Base-by-base conservation (phyloP, 257 asterid species). In the Nicotiana otophora region DNA sequence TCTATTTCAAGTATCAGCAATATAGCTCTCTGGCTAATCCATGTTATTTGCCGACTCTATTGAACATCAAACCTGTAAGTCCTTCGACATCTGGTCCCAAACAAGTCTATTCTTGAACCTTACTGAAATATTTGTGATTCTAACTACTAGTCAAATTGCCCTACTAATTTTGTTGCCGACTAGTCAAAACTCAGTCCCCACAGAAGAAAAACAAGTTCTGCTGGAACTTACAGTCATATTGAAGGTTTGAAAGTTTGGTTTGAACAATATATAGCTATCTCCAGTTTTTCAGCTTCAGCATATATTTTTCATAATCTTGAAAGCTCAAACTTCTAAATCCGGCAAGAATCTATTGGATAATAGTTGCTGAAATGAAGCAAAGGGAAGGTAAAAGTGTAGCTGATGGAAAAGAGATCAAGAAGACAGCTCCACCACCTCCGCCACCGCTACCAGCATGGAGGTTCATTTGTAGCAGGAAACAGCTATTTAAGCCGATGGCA, bases 241-340 rank as follows among this genome's bases (percentile, higher is more conserved):
- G 10, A 34, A 8, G n/a, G 34, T 67, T 65, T 77, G 85, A 86
- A 77, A 46, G 66, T 58, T 86, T 75, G 82, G 84, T 84, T 76
- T 62, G 69, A 81, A 30, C 28, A 66, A n/a, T 30, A 30, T 30
- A 30, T 68, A 65, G 81, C 78, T 66, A 28, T 42, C 12, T 2
- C 51, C 51, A 42, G 3, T 42, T 42, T 1, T 42, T 42, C 51
- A 42, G 51, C 51, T 42, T 42, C 51, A 42, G 51, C 3, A 42
- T 42, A 34, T 78, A 61, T 3, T 17, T 12, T 28, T 58, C 68
- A 23, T 79, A n/a, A 1, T 79, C 82, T 79, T 61, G 82, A 62
- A 61, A 62, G 67, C 26, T 7, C 57, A n/a, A n/a, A 16, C 42
- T 76, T 51, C 42, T 66, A 66, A 7, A 66, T 66, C 74, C 51